These are phyloP conservation scores for Peronospora belbahrii DNA, from an alignment of 352 stramenopile species.

Conservation along the genomic window DNA sequence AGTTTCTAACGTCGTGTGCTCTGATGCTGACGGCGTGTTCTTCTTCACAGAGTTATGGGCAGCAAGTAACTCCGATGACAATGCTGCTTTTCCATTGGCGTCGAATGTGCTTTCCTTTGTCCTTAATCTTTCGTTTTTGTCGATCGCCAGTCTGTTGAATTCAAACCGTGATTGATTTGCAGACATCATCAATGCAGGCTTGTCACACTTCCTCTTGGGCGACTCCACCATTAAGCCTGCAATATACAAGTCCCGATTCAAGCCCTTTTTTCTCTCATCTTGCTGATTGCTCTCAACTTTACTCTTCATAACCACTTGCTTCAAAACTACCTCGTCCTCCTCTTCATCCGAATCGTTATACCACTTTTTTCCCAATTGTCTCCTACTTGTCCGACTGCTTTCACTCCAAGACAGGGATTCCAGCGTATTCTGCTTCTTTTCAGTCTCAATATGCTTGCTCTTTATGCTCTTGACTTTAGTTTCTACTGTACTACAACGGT, in stretches of 20 bases:
- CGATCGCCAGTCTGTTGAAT: constrained; percentile 14
- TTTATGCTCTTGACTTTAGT: constrained; percentile 1
- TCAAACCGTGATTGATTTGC: constrained; percentile 11
- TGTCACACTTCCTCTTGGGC: constrained; percentile 3
- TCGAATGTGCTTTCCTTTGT: constrained; percentile 6
- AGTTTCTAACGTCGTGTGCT: constrained; percentile 9
- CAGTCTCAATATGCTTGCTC: not conserved
- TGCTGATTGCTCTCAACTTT: constrained; percentile 1
- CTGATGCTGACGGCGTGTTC: constrained; percentile 14
- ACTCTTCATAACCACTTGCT: constrained; percentile 7
- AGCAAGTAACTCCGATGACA: constrained; percentile 16
- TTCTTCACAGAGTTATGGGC: constrained; percentile 18
- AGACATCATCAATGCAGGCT: not conserved
- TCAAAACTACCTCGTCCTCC: constrained; percentile 9
- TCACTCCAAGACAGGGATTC: constrained; percentile 6
- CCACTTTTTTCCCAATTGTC: constrained; percentile 30
- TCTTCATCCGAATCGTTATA: constrained; percentile 49
- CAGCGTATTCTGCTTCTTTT: constrained; percentile 14
- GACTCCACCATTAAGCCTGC: constrained; percentile 15
- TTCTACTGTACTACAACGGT: not conserved
- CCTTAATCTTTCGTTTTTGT: constrained; percentile 5
- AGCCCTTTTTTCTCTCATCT: constrained; percentile 16
- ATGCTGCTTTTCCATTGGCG: not conserved
- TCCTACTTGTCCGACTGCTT: constrained; percentile 22
- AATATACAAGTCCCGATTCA: constrained; percentile 25